Evolutionary conservation across 2,329 filamentous ascomycete species (phyloP).

Genomic region (Pleomassaria siparia): DNA sequence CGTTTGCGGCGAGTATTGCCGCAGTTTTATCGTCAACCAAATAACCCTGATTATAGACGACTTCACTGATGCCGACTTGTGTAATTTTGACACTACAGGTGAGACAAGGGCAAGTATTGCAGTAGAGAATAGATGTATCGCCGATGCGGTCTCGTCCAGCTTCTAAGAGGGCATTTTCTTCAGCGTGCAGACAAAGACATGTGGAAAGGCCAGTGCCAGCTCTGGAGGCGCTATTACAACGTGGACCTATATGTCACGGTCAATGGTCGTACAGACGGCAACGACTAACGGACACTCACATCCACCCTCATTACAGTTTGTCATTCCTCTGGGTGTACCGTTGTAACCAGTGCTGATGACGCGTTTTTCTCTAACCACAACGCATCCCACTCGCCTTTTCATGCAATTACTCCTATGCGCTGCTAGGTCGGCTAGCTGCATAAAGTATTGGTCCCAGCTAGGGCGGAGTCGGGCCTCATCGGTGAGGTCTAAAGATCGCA

Average conservation of each 20-base stretch:
- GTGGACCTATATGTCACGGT: slow-evolving; percentile 46
- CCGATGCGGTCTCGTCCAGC: slow-evolving; percentile 88
- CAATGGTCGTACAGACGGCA: not conserved
- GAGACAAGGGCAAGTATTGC: slow-evolving; percentile 93
- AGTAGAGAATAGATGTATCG: slow-evolving; percentile 82
- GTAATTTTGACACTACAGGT: slow-evolving; percentile 99
- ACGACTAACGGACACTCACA: slow-evolving; percentile 53
- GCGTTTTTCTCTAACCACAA: slow-evolving; percentile 79
- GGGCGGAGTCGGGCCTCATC: slow-evolving; percentile 80
- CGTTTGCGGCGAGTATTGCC: slow-evolving; percentile 78
- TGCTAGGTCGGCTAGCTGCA: slow-evolving; percentile 90
- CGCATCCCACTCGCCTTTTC: slow-evolving; percentile 94
- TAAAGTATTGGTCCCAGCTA: slow-evolving; percentile 97
- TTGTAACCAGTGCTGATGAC: slow-evolving; percentile 98
- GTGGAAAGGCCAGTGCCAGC: slow-evolving; percentile 76
- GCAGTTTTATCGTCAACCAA: slow-evolving; percentile 87
- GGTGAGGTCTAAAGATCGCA: slow-evolving; percentile 74
- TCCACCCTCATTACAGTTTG: slow-evolving; percentile 90
- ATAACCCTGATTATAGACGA: slow-evolving; percentile 91
- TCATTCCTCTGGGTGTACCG: slow-evolving; percentile 85
- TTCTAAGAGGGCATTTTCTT: slow-evolving; percentile 95
- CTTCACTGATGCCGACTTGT: slow-evolving; percentile 92
- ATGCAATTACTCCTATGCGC: slow-evolving; percentile 94
- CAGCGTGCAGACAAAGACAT: slow-evolving; percentile 94
- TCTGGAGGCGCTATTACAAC: slow-evolving; percentile 77